Evolutionary conservation across 768 basidiomycete species (phyloP).

Genomic region (Sistotremastrum suecicum): DNA sequence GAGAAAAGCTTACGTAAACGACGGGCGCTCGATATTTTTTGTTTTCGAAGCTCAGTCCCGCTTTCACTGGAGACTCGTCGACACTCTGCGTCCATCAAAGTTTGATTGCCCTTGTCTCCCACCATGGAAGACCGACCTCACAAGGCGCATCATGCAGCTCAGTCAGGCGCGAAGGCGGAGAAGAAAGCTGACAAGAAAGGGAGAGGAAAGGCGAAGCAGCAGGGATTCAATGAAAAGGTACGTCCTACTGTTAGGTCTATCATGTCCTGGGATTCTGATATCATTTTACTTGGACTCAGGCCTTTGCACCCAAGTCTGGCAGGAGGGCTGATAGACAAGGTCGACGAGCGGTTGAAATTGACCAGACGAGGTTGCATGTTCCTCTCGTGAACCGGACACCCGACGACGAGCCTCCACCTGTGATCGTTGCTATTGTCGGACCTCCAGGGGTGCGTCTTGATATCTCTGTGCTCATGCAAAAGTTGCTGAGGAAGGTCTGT

Average conservation of each 20-base stretch:
- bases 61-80: too few relatives aligned
- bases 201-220: conserved; percentile 53
- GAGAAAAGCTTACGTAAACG: too few relatives aligned
- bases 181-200: conserved; percentile 64
- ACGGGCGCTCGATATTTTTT: too few relatives aligned
- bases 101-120: background rate
- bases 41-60: too few relatives aligned
- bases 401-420: conserved; percentile 79
- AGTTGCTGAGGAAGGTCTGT: background rate
- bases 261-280: background rate
- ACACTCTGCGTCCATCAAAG: too few relatives aligned
- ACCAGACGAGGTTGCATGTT: conserved; percentile 91
- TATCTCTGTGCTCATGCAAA: background rate
- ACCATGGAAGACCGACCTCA: conserved; percentile 64
- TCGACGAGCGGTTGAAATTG: conserved; percentile 79
- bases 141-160: conserved; percentile 68
- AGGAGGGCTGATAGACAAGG: conserved; percentile 81
- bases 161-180: conserved; percentile 56
- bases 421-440: conserved; percentile 89
- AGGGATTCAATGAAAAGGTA: conserved; percentile 87
- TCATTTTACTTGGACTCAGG: conserved; percentile 28
- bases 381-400: conserved; percentile 93
- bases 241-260: conserved; percentile 5
- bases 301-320: conserved; percentile 88
- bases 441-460: conserved; percentile 58